phyloP scores from a whole-genome alignment of 2,329 filamentous ascomycete species.

The Botryotinia narcissicola region DNA sequence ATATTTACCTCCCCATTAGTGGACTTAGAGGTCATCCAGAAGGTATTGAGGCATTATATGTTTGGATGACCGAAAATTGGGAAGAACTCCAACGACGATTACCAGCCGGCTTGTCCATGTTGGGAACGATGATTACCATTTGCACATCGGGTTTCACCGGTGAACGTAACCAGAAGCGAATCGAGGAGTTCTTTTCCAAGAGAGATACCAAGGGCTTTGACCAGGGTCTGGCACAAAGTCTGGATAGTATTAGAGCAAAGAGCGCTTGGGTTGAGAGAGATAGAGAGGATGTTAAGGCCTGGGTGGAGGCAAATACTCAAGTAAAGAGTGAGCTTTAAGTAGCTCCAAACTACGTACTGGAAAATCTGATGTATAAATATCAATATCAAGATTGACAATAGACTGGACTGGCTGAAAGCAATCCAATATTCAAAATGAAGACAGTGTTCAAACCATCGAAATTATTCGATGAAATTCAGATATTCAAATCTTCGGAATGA shows the following conservation, averaged over 20 bases:
- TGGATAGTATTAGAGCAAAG: conserved; percentile 83
- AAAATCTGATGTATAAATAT: background rate
- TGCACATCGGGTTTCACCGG: conserved; percentile 79
- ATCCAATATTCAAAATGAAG: background rate
- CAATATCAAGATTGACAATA: background rate
- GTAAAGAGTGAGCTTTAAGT: conserved; percentile 36
- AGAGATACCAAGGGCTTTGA: conserved; percentile 89
- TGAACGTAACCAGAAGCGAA: conserved; percentile 68
- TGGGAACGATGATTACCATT: conserved; percentile 80
- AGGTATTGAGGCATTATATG: conserved; percentile 77
- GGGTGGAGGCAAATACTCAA: conserved; percentile 60
- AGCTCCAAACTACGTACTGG: background rate
- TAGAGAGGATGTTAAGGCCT: conserved; percentile 69
- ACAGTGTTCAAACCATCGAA: background rate
- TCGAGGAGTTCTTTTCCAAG: conserved; percentile 76
- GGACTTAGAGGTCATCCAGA: conserved; percentile 74
- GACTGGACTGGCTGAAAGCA: background rate
- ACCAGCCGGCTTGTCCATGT: conserved; percentile 81
- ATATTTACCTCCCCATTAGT: conserved; percentile 84
- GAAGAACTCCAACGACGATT: conserved; percentile 76
- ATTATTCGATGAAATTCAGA: background rate
- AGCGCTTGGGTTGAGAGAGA: conserved; percentile 77
- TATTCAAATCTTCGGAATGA: background rate
- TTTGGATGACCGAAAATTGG: conserved; percentile 86
- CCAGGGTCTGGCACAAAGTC: conserved; percentile 83